These are phyloP conservation scores for Sclerotiophoma versabilis DNA, from an alignment of 2,329 filamentous ascomycete genomes.

Conservation along the genomic window DNA sequence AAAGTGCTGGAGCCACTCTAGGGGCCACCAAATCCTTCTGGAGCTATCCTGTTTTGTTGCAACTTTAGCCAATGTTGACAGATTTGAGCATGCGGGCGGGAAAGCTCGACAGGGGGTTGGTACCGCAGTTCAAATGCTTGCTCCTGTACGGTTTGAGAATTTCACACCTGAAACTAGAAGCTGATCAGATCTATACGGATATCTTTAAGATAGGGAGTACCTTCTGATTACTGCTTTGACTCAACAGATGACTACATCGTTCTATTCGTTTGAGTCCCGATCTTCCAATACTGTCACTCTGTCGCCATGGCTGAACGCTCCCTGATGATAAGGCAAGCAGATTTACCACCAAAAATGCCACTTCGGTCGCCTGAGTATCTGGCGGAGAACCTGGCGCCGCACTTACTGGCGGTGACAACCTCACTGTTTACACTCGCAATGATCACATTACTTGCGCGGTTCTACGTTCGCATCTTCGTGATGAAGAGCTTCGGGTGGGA, in stretches of 20 bases:
- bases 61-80: neutral
- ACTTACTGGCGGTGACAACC: slow-evolving; percentile 51
- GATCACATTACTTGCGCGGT: slow-evolving; percentile 22
- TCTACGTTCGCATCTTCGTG: slow-evolving; percentile 30
- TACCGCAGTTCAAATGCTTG: neutral
- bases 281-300: neutral
- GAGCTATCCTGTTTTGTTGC: neutral
- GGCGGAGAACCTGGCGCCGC: slow-evolving; percentile 45
- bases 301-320: neutral
- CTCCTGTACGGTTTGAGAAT: neutral
- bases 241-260: neutral
- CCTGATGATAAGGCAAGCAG: neutral
- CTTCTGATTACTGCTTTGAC: neutral
- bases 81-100: neutral
- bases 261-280: neutral
- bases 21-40: neutral
- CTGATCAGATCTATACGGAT: neutral
- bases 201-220: neutral
- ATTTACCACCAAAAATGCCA: neutral
- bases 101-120: neutral
- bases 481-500: slow-evolving; percentile 33
- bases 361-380: slow-evolving; percentile 34
- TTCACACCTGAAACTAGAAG: neutral
- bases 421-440: slow-evolving; percentile 47
- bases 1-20: neutral